Percentiles rank a stretch among this genome's conserved stretches.
These are phyloP conservation scores for Hirschioporus abietinus DNA, from an alignment of 768 basidiomycete genomes.

Conservation along the genomic window DNA sequence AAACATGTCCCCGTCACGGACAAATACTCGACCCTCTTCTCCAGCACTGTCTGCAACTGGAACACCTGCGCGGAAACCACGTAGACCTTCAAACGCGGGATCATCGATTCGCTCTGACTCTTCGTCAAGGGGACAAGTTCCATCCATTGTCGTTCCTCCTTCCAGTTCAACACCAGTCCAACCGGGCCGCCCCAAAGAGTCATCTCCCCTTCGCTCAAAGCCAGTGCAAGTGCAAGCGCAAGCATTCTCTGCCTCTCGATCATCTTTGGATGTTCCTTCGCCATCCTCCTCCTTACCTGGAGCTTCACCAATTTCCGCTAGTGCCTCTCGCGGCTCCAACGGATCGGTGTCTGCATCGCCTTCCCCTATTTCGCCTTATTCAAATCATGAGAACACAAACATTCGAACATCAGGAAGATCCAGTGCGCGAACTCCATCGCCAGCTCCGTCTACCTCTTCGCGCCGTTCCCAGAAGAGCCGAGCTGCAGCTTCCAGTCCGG, in stretches of 20 bases:
- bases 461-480: constrained; percentile 11
- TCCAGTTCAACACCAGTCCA: neutral
- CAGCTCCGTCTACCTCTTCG: constrained; percentile 9
- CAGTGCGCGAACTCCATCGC: constrained; percentile 19
- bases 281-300: constrained; percentile 9
- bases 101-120: constrained; percentile 22
- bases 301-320: neutral
- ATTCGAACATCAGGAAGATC: neutral
- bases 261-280: constrained; percentile 14
- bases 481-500: neutral
- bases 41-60: constrained; percentile 10
- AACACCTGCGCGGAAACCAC: constrained; percentile 15
- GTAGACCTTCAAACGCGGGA: constrained; percentile 38
- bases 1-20: constrained; percentile 16
- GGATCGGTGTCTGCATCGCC: constrained; percentile 10
- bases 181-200: constrained; percentile 15
- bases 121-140: constrained; percentile 14
- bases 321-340: neutral
- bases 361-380: constrained; percentile 14
- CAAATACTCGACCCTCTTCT: constrained; percentile 7
- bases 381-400: neutral
- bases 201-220: constrained; percentile 13
- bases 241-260: constrained; percentile 8
- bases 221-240: constrained; percentile 21
- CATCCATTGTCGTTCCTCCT: neutral